Conservation (phyloP, 2,329 filamentous ascomycete species). For the Monosporascus ibericus region DNA sequence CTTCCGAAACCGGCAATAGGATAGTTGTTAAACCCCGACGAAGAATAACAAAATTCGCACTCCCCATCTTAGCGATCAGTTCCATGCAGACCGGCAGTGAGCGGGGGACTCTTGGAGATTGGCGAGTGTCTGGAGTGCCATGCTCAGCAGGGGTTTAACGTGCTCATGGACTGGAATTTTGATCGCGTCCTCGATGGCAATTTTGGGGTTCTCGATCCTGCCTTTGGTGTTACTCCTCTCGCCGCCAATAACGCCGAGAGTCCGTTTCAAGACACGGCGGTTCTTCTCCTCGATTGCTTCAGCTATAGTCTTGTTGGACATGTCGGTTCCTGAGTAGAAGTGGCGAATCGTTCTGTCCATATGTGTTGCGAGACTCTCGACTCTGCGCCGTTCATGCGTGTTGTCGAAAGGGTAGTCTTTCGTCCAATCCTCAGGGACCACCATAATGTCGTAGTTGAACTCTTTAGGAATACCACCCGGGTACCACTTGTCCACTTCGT, state of each 20-base stretch:
- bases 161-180: constrained; percentile 21
- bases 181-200: constrained; percentile 34
- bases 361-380: constrained; percentile 18
- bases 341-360: constrained; percentile 23
- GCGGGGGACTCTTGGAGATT: neutral
- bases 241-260: constrained; percentile 32
- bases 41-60: too few species aligned
- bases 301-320: constrained; percentile 27
- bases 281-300: constrained; percentile 25
- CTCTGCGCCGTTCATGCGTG: constrained; percentile 12
- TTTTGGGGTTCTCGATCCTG: constrained; percentile 17
- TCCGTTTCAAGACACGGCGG: constrained; percentile 19
- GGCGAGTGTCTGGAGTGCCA: neutral
- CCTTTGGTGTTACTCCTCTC: constrained; percentile 21
- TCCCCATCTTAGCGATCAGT: neutral
- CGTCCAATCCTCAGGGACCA: constrained; percentile 18
- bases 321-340: constrained; percentile 35
- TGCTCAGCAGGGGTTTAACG: neutral
- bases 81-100: neutral
- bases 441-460: constrained; percentile 15
- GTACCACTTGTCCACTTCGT: constrained; percentile 25
- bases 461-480: constrained; percentile 24
- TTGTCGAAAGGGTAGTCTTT: constrained; percentile 9
- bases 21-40: too few species aligned
- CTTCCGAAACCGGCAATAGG: too few species aligned